Conservation (phyloP, 78 protist species). For the Dictyostelium capitatum region DNA sequence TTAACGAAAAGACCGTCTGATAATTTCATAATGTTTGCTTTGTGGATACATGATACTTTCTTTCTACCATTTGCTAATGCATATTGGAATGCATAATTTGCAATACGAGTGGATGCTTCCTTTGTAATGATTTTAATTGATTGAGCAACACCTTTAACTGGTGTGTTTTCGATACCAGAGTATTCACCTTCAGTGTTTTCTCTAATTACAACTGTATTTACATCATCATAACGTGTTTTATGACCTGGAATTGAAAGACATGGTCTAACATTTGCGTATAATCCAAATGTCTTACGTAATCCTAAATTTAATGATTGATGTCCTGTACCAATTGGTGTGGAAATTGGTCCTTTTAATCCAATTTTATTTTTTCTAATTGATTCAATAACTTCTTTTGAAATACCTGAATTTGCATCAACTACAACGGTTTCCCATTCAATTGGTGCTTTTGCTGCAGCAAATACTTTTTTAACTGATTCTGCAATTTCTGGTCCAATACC, state of each 20-base stretch:
- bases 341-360: conserved; percentile 90
- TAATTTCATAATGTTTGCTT: conserved; percentile 92
- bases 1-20: conserved; percentile 91
- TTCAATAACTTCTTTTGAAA: conserved; percentile 66
- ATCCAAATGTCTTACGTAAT: conserved; percentile 87
- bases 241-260: conserved; percentile 85
- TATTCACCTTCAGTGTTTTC: conserved; percentile 97
- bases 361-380: conserved; percentile 74
- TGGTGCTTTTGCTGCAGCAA: conserved; percentile 87
- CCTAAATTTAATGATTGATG: conserved; percentile 91
- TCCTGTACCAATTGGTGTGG: conserved; percentile 93
- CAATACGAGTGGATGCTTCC: conserved; percentile 88
- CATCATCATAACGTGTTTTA: conserved; percentile 89
- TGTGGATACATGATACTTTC: conserved; percentile 90
- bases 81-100: conserved; percentile 90
- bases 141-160: conserved; percentile 84
- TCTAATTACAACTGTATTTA: conserved; percentile 91
- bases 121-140: conserved; percentile 86
- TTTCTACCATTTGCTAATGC: conserved; percentile 78
- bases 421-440: conserved; percentile 82
- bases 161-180: conserved; percentile 91
- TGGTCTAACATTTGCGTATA: conserved; percentile 93
- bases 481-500: conserved; percentile 94
- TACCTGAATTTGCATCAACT: conserved; percentile 80
- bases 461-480: conserved; percentile 85